phyloP scores from a whole-genome alignment of 441 rosid species.

The Capsella rubella region DNA sequence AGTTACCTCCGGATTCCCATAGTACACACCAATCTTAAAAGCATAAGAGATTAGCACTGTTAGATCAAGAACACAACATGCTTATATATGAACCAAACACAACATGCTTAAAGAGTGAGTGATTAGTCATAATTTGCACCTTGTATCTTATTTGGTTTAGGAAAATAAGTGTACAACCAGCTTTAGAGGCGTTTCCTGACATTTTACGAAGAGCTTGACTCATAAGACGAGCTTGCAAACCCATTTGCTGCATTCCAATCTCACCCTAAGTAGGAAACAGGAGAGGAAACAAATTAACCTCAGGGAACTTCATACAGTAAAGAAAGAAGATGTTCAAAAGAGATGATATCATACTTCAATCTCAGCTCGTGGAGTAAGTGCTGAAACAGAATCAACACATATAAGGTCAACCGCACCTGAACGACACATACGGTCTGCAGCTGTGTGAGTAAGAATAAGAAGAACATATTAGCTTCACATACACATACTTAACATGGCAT shows the following conservation, averaged over 20 bases:
- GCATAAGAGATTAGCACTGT: slow-evolving; percentile 37
- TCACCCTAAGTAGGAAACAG: slow-evolving; percentile 68
- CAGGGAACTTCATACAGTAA: slow-evolving; percentile 24
- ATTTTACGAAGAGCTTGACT: slow-evolving; percentile 99
- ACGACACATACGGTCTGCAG: slow-evolving; percentile 99
- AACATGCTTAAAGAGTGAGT: not conserved
- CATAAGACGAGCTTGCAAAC: slow-evolving; percentile 97
- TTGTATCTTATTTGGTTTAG: slow-evolving; percentile 94
- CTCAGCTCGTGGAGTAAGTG: slow-evolving; percentile 98
- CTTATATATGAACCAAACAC: not conserved
- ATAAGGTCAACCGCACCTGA: slow-evolving; percentile 95
- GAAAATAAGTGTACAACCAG: slow-evolving; percentile 93
- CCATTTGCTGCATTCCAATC: slow-evolving; percentile 99
- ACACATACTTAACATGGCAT: slow-evolving; percentile 7
- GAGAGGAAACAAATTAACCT: slow-evolving; percentile 13
- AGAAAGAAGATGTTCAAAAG: not conserved
- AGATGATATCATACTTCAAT: slow-evolving; percentile 68
- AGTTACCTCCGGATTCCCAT: slow-evolving; percentile 98
- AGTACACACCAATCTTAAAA: slow-evolving; percentile 88
- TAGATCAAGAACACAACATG: slow-evolving; percentile 35
- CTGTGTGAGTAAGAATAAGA: slow-evolving; percentile 51
- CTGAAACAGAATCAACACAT: slow-evolving; percentile 95
- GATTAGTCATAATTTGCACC: slow-evolving; percentile 50
- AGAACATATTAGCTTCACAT: slow-evolving; percentile 30
- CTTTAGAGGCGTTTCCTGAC: slow-evolving; percentile 99